Percentiles rank a stretch among this genome's conserved stretches.
phyloP scores from a whole-genome alignment of 164 flowering plant species.

The Amborella trichopoda region DNA sequence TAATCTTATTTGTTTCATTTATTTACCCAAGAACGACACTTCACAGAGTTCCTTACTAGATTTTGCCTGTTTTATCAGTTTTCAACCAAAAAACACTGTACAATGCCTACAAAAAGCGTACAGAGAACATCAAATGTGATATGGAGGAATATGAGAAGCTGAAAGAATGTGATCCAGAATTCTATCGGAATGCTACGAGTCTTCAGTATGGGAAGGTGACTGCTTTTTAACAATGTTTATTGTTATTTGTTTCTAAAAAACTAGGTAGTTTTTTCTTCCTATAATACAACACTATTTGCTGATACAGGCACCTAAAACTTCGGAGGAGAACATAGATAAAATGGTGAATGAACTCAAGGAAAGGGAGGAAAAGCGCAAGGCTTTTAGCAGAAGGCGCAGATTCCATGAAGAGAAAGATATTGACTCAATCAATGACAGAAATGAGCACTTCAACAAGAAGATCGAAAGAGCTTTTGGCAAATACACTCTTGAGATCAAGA shows the following conservation, averaged over 20 bases:
- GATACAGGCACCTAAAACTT: slow-evolving; percentile 55
- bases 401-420: slow-evolving; percentile 92
- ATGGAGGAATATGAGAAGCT: slow-evolving; percentile 68
- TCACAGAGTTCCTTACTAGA: too few species aligned
- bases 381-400: slow-evolving; percentile 89
- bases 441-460: slow-evolving; percentile 99
- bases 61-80: slow-evolving; percentile 38
- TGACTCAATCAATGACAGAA: slow-evolving; percentile 95
- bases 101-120: slow-evolving; percentile 88
- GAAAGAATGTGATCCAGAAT: slow-evolving; percentile 96
- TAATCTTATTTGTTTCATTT: too few species aligned
- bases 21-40: too few species aligned
- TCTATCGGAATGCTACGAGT: slow-evolving; percentile 95
- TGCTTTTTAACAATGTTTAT: too few species aligned
- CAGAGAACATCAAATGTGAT: slow-evolving; percentile 64
- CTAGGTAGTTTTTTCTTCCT: too few species aligned
- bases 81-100: slow-evolving; percentile 90
- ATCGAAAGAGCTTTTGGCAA: slow-evolving; percentile 96
- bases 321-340: slow-evolving; percentile 76
- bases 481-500: slow-evolving; percentile 94
- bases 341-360: slow-evolving; percentile 91
- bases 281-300: not conserved
- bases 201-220: slow-evolving; percentile 95
- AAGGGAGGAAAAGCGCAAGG: slow-evolving; percentile 50
- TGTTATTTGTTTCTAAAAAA: too few species aligned